Evolutionary conservation across 2,329 filamentous ascomycete species (phyloP), one percentile per base, ranked within the genome.

Genomic region (Exophiala aquamarina): DNA sequence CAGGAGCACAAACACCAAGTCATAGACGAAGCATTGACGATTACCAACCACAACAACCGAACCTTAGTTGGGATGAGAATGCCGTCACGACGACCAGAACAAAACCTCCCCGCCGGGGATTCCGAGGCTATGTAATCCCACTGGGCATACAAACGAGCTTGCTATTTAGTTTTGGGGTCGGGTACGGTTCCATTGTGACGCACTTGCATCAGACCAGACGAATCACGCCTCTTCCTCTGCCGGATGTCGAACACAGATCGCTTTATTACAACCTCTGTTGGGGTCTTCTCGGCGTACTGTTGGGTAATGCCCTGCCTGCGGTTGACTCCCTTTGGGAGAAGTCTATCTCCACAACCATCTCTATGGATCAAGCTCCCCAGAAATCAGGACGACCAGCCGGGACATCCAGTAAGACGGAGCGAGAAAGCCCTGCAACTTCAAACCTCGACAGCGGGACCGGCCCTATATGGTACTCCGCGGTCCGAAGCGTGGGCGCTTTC

Each of bases 301-400:
- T 96, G 18, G 93, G 93, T 4, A 85, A 83, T 47, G 68, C 94
- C 41, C 70, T 97, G 47, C 93, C 93, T 1, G 92, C 85, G 79
- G 79, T 95, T 15, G 93, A 98, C 65, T 72, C 78, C 9, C 66
- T 90, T 8, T 93, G 87, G 81, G 82, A 85, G 50, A 72, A 76
- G 34, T 66, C 71, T 6, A 70, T 76, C 55, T 70, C 72, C 7
- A 60, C 64, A 28, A 58, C 56, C 1, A 23, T 39, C 6, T 47
- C 39, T 26, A 49, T 50, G 15, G 45, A 58, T 20, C 60, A 64
- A 31, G 56, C 60, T 28, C 53, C 53, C 39, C 57, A 58, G 38
- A 63, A 63, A 11, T 35, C 61, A 57, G 21, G 59, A 44, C 28
- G 57, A 50, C 29, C 40, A 50, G 14, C 35, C 42, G 29, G 41